Evolutionary conservation across 306 rosid genomes (phyloP).

Genomic region (Glycyrrhiza uralensis): DNA sequence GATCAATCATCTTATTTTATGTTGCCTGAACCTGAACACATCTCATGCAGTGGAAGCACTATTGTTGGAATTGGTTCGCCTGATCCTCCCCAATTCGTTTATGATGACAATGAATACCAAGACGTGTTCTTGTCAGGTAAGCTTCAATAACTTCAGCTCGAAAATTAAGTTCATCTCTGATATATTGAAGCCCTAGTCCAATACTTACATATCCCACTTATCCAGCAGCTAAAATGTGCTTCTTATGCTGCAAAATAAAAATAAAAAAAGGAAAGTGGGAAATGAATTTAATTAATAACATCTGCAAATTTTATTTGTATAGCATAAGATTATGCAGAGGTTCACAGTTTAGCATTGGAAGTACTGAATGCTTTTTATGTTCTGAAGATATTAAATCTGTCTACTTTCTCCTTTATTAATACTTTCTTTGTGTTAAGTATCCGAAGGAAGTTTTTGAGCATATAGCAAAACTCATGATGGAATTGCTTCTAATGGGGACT

Average conservation of each 20-base stretch:
- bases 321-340: not conserved
- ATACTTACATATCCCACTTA: not conserved
- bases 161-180: not conserved
- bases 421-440: not conserved
- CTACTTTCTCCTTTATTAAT: not conserved
- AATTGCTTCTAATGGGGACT: slow-evolving; percentile 6
- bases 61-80: slow-evolving; percentile 95
- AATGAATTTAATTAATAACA: not conserved
- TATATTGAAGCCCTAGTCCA: not conserved
- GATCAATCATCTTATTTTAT: slow-evolving; percentile 4
- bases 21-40: slow-evolving; percentile 32
- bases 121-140: slow-evolving; percentile 91
- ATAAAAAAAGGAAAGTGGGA: not conserved
- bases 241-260: not conserved
- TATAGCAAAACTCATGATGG: not conserved
- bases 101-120: slow-evolving; percentile 70
- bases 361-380: not conserved
- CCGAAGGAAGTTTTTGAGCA: not conserved
- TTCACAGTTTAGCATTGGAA: not conserved
- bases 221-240: not conserved
- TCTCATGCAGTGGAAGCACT: slow-evolving; percentile 89
- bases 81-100: slow-evolving; percentile 90
- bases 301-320: not conserved
- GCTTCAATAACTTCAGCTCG: not conserved
- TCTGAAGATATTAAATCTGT: not conserved